Conservation (phyloP, 768 basidiomycete species). For the Suillus clintonianus region DNA sequence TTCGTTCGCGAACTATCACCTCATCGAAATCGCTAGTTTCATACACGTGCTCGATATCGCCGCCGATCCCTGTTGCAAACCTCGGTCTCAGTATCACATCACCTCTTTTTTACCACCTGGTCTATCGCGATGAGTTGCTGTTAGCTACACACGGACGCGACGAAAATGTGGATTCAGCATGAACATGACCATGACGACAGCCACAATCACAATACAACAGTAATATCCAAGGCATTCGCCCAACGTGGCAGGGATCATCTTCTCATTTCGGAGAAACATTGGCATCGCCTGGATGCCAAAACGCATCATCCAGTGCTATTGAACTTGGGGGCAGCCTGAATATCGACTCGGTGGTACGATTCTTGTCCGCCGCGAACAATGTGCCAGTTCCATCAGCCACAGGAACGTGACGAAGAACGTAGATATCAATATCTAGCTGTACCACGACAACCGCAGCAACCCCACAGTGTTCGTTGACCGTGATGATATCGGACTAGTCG, state of each 20-base stretch:
- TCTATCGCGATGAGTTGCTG: neutral
- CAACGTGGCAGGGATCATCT: neutral
- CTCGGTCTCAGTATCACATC: neutral
- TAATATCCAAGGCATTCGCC: neutral
- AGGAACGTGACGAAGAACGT: neutral
- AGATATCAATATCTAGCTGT: neutral
- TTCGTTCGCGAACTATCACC: neutral
- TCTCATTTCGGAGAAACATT: neutral
- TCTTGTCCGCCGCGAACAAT: neutral
- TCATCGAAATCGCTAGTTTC: too few relatives aligned
- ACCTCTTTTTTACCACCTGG: neutral
- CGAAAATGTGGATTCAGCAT: neutral
- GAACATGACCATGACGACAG: neutral
- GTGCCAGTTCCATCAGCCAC: neutral
- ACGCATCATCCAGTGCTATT: neutral
- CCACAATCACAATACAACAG: neutral
- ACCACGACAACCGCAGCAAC: neutral
- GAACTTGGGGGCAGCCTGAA: neutral
- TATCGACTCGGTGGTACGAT: neutral
- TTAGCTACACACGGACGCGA: neutral
- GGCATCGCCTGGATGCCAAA: neutral
- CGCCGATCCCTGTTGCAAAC: neutral
- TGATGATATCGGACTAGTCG: neutral
- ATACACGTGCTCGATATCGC: neutral
- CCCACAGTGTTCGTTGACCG: too few relatives aligned